Base-by-base conservation (phyloP, 140 eudicot species). In the Cichorium intybus region DNA sequence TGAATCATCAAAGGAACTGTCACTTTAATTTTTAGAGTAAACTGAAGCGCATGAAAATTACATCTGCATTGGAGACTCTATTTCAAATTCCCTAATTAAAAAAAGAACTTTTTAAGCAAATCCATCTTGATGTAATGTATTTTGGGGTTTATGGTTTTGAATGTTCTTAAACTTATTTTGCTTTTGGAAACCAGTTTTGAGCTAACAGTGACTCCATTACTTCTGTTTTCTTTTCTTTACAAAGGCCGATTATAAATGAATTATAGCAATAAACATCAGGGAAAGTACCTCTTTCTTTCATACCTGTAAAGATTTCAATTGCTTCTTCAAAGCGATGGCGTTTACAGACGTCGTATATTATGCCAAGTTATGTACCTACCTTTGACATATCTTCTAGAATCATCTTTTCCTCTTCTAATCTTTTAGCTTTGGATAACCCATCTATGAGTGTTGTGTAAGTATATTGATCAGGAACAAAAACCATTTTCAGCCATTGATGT, bases 241-340 rank as follows among this genome's bases (percentile, higher is more conserved):
- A 82, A 49, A 91, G 95, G 49, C 97, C 96, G 37, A 80, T 75
- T 35, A 91, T 82, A 33, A 87, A 76, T 20, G 95, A 68, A 49
- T 84, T 91, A 68, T 87, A 91, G 82, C 95, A 91, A 63, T 82
- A 87, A 26, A 74, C 84, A 82, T 91, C 97, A 21, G 96, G 96
- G 6, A 15, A 39, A 47, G 82, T 58, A 18, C 83, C 96, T 78
- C 75, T 81, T 70, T 82, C 79, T 59, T 73, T 75, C 97, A 91
- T 84, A 15, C 52, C 70, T 29, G 60, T 71, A 58, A 90, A 48
- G 58, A 87, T 28, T 16, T 56, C 62, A 43, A 43, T 50, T 27
- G 95, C 95, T 73, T 84, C 91, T 35, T 82, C 95, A 57, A 82
- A 74, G 6, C 79, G 71, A 29, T 86, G 85, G 29, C 69, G 75